Conservation (phyloP, 768 basidiomycete genomes). For the Naganishia randhawae region DNA sequence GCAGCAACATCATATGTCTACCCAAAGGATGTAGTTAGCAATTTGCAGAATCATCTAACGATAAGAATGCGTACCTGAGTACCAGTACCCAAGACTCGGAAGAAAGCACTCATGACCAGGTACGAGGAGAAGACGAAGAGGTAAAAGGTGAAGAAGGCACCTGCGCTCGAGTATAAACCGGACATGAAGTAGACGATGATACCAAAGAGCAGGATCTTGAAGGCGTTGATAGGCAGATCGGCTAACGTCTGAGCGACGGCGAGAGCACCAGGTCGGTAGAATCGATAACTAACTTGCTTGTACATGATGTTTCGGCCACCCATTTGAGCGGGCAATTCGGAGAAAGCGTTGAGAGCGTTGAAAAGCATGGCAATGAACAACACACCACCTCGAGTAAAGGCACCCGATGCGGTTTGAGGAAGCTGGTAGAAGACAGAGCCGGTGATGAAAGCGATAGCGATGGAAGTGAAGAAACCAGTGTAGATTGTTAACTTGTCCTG, state of each 20-base stretch:
- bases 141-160: slow-evolving; percentile 55
- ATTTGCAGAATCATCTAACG: not conserved
- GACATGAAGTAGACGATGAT: slow-evolving; percentile 51
- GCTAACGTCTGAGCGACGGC: slow-evolving; percentile 49
- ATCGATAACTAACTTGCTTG: slow-evolving; percentile 53
- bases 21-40: slow-evolving; percentile 46
- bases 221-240: slow-evolving; percentile 53
- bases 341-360: slow-evolving; percentile 53
- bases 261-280: slow-evolving; percentile 54
- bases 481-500: slow-evolving; percentile 75
- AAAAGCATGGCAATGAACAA: slow-evolving; percentile 60
- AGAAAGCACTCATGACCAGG: slow-evolving; percentile 77
- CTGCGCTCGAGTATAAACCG: slow-evolving; percentile 49
- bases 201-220: slow-evolving; percentile 49
- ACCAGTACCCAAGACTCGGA: slow-evolving; percentile 59
- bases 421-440: slow-evolving; percentile 72
- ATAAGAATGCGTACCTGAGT: slow-evolving; percentile 24
- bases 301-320: slow-evolving; percentile 65
- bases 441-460: slow-evolving; percentile 57
- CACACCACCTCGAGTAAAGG: slow-evolving; percentile 80
- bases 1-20: slow-evolving; percentile 61
- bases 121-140: slow-evolving; percentile 59
- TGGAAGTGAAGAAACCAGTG: slow-evolving; percentile 59
- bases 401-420: slow-evolving; percentile 69
- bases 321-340: slow-evolving; percentile 61